Evolutionary conservation across 257 asterid genomes (phyloP), one percentile per base, ranked within the genome.

Genomic region (Datura wrightii): DNA sequence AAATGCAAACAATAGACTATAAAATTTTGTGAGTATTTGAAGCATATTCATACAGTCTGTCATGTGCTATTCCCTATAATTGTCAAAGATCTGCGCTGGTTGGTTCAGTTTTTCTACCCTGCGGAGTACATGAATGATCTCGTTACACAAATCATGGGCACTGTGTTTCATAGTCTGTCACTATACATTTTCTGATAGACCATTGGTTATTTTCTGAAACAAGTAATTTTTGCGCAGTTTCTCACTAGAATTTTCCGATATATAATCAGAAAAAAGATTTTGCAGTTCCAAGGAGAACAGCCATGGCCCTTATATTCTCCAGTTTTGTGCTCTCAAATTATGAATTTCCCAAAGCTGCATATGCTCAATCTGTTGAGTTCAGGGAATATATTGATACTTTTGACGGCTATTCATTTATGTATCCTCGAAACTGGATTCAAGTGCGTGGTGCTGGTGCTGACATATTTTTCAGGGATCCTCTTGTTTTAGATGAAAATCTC

Each of bases 371-470:
- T 67, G 81, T 90, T 82, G 93, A 80, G 65, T 94, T 90, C 86
- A 90, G 89, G 87, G 98, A 97, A 82, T 92, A 94, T 79, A 90
- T 94, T 48, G 98, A 96, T 82, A 88, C 90, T 76, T 96, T 96
- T 78, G 97, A 96, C 79, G 98, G 99, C 82, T 97, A 94, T 90
- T 90, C 97, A 0, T 88, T 97, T 67, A 87, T 86, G 90, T 97
- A 94, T 85, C 99, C 99, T 37, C 88, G 85, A 86, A 97, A 91
- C 88, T 97, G 99, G 99, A 97, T 97, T 85, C 97, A 90, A 92
- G 98, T 95, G 18, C 94, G 97, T 10, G 98, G 99, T 74, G 98
- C 98, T 36, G 98, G 98, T 72, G 99, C 98, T 1, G 99, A 97
- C 89, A 85, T 97, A 79, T 97, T 97, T 91, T 97, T 94, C 87